Evolutionary conservation across 2,329 filamentous ascomycete species (phyloP).

Genomic region (Thielaviopsis populi): DNA sequence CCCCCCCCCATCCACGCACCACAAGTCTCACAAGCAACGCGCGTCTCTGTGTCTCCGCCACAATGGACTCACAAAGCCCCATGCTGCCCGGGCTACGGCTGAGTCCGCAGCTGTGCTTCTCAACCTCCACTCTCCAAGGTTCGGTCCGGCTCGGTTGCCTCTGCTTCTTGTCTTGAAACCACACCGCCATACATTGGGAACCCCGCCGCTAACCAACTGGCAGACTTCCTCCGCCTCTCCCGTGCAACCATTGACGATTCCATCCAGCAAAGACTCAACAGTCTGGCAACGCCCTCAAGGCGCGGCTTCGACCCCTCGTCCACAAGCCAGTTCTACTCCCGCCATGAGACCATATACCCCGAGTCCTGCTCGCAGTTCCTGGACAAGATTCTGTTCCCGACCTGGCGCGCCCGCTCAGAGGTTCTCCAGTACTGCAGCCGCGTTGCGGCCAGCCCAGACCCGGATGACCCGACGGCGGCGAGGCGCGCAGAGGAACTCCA

Average conservation of each 20-base stretch:
- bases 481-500: constrained; percentile 55
- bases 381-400: constrained; percentile 64
- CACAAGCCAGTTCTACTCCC: constrained; percentile 38
- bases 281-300: constrained; percentile 59
- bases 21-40: not conserved
- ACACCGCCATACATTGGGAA: not conserved
- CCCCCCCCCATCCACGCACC: too few relatives aligned
- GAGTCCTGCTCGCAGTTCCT: constrained; percentile 58
- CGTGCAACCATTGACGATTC: constrained; percentile 79
- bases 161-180: not conserved
- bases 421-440: constrained; percentile 79
- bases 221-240: constrained; percentile 84
- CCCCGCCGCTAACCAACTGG: not conserved
- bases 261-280: constrained; percentile 86
- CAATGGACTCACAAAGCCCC: constrained; percentile 8
- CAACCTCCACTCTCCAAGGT: constrained; percentile 54
- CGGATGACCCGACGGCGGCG: constrained; percentile 65
- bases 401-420: constrained; percentile 71
- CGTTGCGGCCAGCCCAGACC: constrained; percentile 76
- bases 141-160: constrained; percentile 18
- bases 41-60: not conserved
- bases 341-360: constrained; percentile 36
- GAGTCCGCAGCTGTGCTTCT: constrained; percentile 66
- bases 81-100: constrained; percentile 24
- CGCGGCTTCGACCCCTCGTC: constrained; percentile 69